Evolutionary conservation across 352 stramenopile species (phyloP).

Genomic region (Pythium oligandrum): DNA sequence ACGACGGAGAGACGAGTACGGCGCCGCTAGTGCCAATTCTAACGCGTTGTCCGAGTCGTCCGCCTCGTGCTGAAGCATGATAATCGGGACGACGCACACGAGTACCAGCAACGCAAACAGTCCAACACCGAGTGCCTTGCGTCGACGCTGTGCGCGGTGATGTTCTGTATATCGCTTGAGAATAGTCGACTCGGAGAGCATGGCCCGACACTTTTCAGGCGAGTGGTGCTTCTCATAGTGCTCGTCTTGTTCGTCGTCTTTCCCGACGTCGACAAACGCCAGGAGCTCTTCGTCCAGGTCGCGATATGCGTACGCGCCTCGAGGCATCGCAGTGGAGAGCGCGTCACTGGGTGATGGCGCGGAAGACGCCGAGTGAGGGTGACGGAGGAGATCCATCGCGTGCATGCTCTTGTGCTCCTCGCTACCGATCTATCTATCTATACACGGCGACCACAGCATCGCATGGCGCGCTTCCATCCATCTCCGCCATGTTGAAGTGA

Average conservation of each 20-base stretch:
- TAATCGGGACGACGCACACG: constrained; percentile 12
- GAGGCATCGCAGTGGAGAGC: constrained; percentile 5
- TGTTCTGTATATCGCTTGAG: constrained; percentile 19
- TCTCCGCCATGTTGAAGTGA: too few relatives aligned
- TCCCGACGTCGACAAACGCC: constrained; percentile 2
- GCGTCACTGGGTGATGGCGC: too few relatives aligned
- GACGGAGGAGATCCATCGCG: too few relatives aligned
- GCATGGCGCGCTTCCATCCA: too few relatives aligned
- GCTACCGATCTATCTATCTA: too few relatives aligned
- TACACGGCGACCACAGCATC: too few relatives aligned
- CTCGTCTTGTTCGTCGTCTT: constrained; percentile 2
- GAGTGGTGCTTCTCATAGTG: constrained; percentile 19
- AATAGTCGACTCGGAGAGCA: constrained; percentile 16
- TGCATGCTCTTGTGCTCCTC: too few relatives aligned
- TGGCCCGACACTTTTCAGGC: neutral
- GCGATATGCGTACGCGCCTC: constrained; percentile 17
- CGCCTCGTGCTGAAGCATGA: constrained; percentile 4
- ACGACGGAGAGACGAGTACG: constrained; percentile 12
- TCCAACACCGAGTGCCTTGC: constrained; percentile 13
- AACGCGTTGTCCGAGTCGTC: constrained; percentile 3
- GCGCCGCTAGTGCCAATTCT: constrained; percentile 13
- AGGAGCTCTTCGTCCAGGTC: constrained; percentile 23
- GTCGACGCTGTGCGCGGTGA: constrained; percentile 14
- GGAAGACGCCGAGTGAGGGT: too few relatives aligned
- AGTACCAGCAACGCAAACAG: constrained; percentile 13